Percentiles rank a stretch among this genome's conserved stretches.
Evolutionary conservation across 768 basidiomycete species (phyloP).

Genomic region (Cystofilobasidium macerans): DNA sequence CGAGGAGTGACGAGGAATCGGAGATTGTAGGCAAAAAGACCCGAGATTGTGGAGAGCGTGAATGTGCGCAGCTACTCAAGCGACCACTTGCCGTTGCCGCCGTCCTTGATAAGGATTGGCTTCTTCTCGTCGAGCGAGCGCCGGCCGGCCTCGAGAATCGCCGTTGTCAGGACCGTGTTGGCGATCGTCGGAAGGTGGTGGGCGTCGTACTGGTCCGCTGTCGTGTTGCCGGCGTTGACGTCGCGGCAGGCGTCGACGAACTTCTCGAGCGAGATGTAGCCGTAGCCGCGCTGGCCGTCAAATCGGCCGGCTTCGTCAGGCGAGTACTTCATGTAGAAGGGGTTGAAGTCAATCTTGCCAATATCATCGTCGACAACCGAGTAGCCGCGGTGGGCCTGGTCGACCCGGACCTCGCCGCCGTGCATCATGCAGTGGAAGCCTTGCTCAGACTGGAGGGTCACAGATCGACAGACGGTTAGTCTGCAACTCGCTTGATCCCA

Average conservation of each 20-base stretch:
- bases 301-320: constrained; percentile 75
- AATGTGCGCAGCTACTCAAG: too few species aligned
- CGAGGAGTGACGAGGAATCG: too few species aligned
- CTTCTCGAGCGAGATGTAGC: constrained; percentile 78
- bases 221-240: constrained; percentile 59
- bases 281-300: constrained; percentile 88
- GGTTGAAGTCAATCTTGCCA: constrained; percentile 47
- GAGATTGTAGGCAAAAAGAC: too few species aligned
- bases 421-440: constrained; percentile 38
- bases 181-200: constrained; percentile 76
- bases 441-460: constrained; percentile 57
- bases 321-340: constrained; percentile 53
- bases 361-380: constrained; percentile 74
- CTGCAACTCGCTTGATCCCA: neutral
- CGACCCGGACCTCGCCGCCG: constrained; percentile 85
- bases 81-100: neutral
- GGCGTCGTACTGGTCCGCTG: constrained; percentile 62
- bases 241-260: constrained; percentile 72
- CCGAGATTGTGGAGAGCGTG: too few species aligned
- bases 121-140: constrained; percentile 69
- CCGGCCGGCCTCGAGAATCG: constrained; percentile 72
- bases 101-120: neutral
- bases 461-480: neutral
- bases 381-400: constrained; percentile 90
- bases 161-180: constrained; percentile 50